Evolutionary conservation across 1,284 basidiomycete species (phyloP).

Genomic region (Ganoderma meredithae): DNA sequence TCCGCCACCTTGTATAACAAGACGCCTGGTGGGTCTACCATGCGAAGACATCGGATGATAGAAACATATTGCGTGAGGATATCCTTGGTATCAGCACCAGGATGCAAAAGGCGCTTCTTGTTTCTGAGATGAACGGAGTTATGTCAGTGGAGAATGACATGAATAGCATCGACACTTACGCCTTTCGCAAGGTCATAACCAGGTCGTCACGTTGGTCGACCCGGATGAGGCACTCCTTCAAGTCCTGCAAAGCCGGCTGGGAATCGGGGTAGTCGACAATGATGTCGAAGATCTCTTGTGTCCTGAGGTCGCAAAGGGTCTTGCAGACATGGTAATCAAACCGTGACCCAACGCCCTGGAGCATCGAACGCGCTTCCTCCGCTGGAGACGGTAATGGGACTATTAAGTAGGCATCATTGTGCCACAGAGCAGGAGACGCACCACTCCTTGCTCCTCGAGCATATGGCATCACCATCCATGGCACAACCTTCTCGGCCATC

Average conservation of each 20-base stretch:
- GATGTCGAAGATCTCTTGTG: conserved; percentile 92
- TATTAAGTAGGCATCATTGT: background rate
- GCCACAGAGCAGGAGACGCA: conserved; percentile 42
- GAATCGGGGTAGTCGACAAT: conserved; percentile 95
- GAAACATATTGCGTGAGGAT: conserved; percentile 95
- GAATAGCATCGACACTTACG: conserved; percentile 51
- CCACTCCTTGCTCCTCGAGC: conserved; percentile 67
- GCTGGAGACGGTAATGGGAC: conserved; percentile 45
- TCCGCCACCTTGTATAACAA: conserved; percentile 91
- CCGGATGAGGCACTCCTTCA: conserved; percentile 83
- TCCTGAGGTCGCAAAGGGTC: conserved; percentile 87
- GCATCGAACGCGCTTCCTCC: conserved; percentile 73
- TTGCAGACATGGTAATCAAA: conserved; percentile 94
- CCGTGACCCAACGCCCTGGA: conserved; percentile 83
- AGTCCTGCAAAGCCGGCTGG: conserved; percentile 84
- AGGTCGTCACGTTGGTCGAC: conserved; percentile 80
- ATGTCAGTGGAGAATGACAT: background rate
- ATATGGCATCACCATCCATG: conserved; percentile 86
- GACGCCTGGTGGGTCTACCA: conserved; percentile 93
- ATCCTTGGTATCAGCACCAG: conserved; percentile 93
- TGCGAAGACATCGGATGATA: conserved; percentile 90
- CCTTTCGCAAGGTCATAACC: conserved; percentile 73
- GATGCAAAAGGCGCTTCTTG: conserved; percentile 89
- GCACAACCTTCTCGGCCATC: conserved; percentile 81
- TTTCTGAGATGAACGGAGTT: conserved; percentile 60